These are phyloP conservation scores for Triangularia setosa DNA, from an alignment of 2,329 filamentous ascomycete species.

Conservation along the genomic window DNA sequence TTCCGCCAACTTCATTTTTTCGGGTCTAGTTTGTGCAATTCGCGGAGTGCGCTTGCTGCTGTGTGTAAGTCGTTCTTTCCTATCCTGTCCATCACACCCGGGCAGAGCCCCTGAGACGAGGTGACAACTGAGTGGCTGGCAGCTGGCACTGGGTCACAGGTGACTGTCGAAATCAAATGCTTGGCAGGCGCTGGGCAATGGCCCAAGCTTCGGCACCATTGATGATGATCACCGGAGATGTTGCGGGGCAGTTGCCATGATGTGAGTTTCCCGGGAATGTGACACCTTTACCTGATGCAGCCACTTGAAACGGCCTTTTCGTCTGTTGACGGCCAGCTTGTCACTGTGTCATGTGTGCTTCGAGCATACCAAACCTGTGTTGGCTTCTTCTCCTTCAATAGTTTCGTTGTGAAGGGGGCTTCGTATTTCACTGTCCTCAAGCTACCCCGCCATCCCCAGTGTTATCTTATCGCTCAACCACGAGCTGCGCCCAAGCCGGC, in stretches of 20 bases:
- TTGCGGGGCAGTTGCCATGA: conserved; percentile 8
- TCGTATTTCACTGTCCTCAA: background rate
- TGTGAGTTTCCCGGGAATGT: background rate
- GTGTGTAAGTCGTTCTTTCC: conserved; percentile 13
- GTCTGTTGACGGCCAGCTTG: background rate
- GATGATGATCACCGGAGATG: background rate
- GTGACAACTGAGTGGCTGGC: conserved; percentile 5
- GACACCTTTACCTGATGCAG: background rate
- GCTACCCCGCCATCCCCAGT: conserved; percentile 21
- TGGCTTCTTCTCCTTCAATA: background rate
- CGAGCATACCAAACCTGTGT: background rate
- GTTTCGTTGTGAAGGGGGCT: background rate
- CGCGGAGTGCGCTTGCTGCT: background rate
- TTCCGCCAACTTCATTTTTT: background rate
- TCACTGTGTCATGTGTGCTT: background rate
- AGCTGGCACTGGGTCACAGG: background rate
- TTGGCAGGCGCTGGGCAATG: background rate
- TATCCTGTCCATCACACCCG: background rate
- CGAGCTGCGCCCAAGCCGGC: background rate
- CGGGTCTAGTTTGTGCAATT: background rate
- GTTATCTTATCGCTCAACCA: conserved; percentile 22
- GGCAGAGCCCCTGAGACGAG: background rate
- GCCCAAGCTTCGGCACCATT: background rate
- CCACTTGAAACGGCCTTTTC: background rate
- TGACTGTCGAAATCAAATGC: background rate